A percentile compares a stretch with the other conserved stretches of the same genome.
Evolutionary conservation across 768 basidiomycete genomes (phyloP).

Genomic region (Xerocomellus dryophilus): DNA sequence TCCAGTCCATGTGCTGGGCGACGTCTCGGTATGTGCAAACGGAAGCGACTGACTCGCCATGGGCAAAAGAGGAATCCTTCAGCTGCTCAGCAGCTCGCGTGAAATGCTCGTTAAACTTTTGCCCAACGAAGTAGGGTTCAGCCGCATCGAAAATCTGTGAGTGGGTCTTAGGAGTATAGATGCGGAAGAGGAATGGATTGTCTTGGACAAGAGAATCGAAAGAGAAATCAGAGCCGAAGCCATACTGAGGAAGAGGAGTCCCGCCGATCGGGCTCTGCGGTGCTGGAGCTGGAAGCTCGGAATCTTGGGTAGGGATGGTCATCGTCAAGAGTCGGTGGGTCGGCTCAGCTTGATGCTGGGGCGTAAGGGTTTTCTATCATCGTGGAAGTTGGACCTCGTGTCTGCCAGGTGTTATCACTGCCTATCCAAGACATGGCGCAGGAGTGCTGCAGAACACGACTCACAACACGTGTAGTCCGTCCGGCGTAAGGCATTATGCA

Average conservation of each 20-base stretch:
- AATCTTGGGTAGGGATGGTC: conserved; percentile 18
- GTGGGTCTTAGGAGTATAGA: conserved; percentile 68
- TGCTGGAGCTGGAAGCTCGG: conserved; percentile 12
- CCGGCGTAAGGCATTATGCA: conserved; percentile 1
- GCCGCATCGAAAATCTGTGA: conserved; percentile 47
- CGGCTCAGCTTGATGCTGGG: conserved; percentile 2
- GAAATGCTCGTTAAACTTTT: conserved; percentile 52
- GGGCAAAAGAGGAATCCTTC: conserved; percentile 29
- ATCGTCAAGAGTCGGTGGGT: conserved; percentile 22
- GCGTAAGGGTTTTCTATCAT: conserved; percentile 29
- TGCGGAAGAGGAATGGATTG: conserved; percentile 77
- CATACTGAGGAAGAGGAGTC: conserved; percentile 61
- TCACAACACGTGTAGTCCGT: conserved; percentile 25
- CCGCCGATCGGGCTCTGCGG: conserved; percentile 22
- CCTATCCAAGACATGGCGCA: conserved; percentile 22
- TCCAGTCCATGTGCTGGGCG: conserved; percentile 72
- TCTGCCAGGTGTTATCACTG: conserved; percentile 33
- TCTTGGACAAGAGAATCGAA: conserved; percentile 59
- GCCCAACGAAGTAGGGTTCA: conserved; percentile 68
- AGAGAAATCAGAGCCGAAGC: conserved; percentile 60
- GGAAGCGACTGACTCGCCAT: conserved; percentile 29
- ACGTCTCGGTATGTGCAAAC: conserved; percentile 57
- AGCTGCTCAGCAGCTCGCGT: conserved; percentile 40
- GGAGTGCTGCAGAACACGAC: conserved; percentile 13
- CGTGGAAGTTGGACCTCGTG: conserved; percentile 24